Percentiles rank a stretch among this genome's conserved stretches.
These are phyloP conservation scores for Daedaleopsis nitida DNA, from an alignment of 768 basidiomycete genomes.

Conservation along the genomic window DNA sequence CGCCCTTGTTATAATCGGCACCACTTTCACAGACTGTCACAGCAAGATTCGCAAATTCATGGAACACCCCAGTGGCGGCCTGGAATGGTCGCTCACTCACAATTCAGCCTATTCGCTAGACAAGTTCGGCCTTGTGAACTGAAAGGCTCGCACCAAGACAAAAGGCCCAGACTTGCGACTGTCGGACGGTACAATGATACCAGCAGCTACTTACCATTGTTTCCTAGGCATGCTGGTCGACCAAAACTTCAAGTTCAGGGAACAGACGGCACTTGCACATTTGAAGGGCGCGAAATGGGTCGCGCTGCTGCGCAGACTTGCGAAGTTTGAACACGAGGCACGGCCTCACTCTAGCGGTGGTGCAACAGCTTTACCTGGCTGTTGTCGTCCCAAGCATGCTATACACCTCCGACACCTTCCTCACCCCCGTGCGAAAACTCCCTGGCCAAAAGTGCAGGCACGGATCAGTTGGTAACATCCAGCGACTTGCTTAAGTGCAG, in stretches of 20 bases:
- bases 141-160: too few species aligned
- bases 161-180: too few species aligned
- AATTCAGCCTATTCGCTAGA: conserved; percentile 18
- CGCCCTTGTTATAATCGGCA: conserved; percentile 1
- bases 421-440: neutral
- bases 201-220: conserved; percentile 21
- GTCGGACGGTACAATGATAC: conserved; percentile 12
- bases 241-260: conserved; percentile 29
- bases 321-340: conserved; percentile 20
- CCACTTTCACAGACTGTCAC: conserved; percentile 9
- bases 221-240: conserved; percentile 37
- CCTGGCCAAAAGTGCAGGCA: neutral
- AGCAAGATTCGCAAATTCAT: conserved; percentile 13
- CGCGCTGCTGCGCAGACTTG: conserved; percentile 16
- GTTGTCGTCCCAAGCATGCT: conserved; percentile 31
- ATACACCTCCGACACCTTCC: conserved; percentile 25
- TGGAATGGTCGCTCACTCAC: conserved; percentile 32
- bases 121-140: too few species aligned
- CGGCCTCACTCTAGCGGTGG: conserved; percentile 22
- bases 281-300: conserved; percentile 25
- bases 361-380: conserved; percentile 27
- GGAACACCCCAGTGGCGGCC: conserved; percentile 18
- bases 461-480: neutral
- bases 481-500: conserved; percentile 24
- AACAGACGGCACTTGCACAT: conserved; percentile 19